Evolutionary conservation across 2,329 filamentous ascomycete genomes (phyloP).

Genomic region (Teratosphaeriaceae sp.): DNA sequence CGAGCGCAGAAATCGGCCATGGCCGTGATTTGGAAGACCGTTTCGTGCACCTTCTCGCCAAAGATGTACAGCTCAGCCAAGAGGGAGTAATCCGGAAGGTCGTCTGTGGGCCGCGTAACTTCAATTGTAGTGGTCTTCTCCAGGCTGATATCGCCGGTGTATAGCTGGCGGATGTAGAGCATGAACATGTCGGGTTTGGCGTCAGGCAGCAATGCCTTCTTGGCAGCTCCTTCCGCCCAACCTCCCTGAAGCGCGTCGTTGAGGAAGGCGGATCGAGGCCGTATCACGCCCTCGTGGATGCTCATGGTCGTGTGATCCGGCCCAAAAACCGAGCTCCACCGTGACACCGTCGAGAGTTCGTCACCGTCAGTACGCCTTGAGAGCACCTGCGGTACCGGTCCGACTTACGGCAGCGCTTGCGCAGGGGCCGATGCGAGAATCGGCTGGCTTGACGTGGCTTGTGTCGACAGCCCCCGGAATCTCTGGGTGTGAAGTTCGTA

Average conservation of each 20-base stretch:
- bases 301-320: not conserved
- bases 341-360: not conserved
- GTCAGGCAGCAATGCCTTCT: not conserved
- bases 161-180: not conserved
- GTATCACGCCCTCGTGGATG: not conserved
- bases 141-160: not conserved
- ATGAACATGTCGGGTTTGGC: not conserved
- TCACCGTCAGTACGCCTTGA: not conserved
- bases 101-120: not conserved
- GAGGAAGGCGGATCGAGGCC: not conserved
- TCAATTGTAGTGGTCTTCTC: not conserved
- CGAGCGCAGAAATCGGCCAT: constrained; percentile 5
- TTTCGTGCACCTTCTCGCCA: constrained; percentile 10
- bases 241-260: not conserved
- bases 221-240: not conserved
- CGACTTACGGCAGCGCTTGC: not conserved
- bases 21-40: constrained; percentile 6
- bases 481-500: no score
- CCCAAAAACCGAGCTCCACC: not conserved
- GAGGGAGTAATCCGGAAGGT: not conserved
- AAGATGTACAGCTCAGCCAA: constrained; percentile 3
- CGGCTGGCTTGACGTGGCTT: not conserved
- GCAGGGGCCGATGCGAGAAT: not conserved
- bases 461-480: no score
- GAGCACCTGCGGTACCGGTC: not conserved